Evolutionary conservation across 495 filamentous ascomycete genomes (phyloP).

Genomic region (Penicillium atrosanguineum): DNA sequence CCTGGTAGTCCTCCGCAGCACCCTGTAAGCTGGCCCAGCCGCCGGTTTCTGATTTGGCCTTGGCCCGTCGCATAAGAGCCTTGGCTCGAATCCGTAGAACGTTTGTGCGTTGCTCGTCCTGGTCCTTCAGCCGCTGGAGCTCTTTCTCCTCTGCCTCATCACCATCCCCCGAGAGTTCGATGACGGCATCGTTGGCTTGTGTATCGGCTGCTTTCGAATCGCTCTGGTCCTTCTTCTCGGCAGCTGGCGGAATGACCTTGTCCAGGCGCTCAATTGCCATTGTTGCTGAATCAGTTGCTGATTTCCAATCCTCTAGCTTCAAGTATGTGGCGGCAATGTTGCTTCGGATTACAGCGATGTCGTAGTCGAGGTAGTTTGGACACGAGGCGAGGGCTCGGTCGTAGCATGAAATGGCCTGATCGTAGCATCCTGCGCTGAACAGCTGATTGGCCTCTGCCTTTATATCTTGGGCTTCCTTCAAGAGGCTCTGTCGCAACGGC

Average conservation of each 20-base stretch:
- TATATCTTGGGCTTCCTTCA: conserved; percentile 69
- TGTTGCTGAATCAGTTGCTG: conserved; percentile 70
- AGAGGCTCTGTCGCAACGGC: conserved; percentile 49
- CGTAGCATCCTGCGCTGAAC: conserved; percentile 69
- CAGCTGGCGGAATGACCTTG: conserved; percentile 48
- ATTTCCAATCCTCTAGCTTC: conserved; percentile 84
- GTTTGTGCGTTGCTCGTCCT: conserved; percentile 54
- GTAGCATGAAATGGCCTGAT: conserved; percentile 86
- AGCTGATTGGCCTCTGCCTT: conserved; percentile 77
- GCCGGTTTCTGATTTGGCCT: conserved; percentile 64
- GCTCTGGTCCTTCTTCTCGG: conserved; percentile 13
- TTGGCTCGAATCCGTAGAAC: conserved; percentile 79
- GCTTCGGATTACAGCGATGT: conserved; percentile 44
- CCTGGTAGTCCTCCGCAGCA: conserved; percentile 74
- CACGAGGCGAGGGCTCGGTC: conserved; percentile 78
- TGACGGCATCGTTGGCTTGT: conserved; percentile 33
- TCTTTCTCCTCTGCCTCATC: conserved; percentile 60
- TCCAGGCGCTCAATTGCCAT: conserved; percentile 70
- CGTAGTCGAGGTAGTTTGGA: conserved; percentile 86
- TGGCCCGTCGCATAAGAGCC: conserved; percentile 79
- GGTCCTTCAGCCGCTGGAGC: conserved; percentile 48
- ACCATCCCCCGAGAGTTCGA: conserved; percentile 54
- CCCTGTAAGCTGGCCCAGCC: conserved; percentile 82
- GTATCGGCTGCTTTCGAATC: conserved; percentile 16
- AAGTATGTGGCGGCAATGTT: conserved; percentile 67